Percentiles rank a stretch among this genome's conserved stretches.
These are phyloP conservation scores for Lepidium africanum DNA, from an alignment of 345 rosid species.

Conservation along the genomic window DNA sequence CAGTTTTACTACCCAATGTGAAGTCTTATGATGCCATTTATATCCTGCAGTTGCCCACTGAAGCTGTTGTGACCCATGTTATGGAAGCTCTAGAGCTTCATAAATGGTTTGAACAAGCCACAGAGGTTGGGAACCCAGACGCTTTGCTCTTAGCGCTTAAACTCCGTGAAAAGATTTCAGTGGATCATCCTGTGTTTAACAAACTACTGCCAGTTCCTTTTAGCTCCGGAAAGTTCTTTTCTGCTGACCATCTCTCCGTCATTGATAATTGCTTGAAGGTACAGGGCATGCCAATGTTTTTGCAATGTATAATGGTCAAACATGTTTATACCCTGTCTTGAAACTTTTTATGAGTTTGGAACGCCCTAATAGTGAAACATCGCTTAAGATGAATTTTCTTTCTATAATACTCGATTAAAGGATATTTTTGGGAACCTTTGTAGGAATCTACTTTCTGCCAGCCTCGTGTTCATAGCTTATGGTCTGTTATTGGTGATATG, in stretches of 20 bases:
- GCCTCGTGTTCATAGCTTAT: conserved; percentile 87
- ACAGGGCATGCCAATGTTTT: conserved; percentile 5
- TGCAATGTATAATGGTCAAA: neutral
- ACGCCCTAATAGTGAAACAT: neutral
- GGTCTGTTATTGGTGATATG: conserved; percentile 67
- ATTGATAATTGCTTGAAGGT: conserved; percentile 83
- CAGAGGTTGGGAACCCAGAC: conserved; percentile 78
- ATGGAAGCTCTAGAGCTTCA: conserved; percentile 59
- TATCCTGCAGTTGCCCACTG: conserved; percentile 53
- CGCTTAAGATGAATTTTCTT: neutral
- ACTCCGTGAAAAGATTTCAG: conserved; percentile 49
- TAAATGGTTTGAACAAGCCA: conserved; percentile 73
- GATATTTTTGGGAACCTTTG: conserved; percentile 27
- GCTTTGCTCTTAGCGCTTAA: conserved; percentile 84
- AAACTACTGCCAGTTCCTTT: conserved; percentile 78
- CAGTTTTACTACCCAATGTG: neutral
- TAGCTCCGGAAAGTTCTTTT: conserved; percentile 55
- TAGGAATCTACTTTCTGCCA: conserved; percentile 97
- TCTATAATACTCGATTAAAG: neutral
- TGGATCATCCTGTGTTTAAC: conserved; percentile 38
- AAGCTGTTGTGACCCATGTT: conserved; percentile 54
- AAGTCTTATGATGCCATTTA: neutral
- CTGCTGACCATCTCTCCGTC: conserved; percentile 59
- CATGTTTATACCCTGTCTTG: neutral
- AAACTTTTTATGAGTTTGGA: neutral